Conservation (phyloP, 163 green algal species). For the Scenedesmus sp. region DNA sequence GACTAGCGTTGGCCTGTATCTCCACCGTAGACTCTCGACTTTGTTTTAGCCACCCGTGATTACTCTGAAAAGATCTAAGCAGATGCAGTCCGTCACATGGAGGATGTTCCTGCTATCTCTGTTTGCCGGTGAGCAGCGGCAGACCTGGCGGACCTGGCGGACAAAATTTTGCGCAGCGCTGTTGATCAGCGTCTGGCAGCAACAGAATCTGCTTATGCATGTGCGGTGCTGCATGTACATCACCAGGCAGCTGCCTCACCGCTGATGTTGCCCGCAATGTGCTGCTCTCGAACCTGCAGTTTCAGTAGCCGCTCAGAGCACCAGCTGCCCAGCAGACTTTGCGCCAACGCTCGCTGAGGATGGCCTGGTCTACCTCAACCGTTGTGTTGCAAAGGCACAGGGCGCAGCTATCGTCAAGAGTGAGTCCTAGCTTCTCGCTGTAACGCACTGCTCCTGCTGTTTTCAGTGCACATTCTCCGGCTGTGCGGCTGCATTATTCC, state of each 20-base stretch:
- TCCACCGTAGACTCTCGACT: not conserved
- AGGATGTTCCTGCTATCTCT: not conserved
- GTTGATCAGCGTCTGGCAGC: not conserved
- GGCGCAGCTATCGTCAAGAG: constrained; percentile 1
- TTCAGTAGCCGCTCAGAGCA: not conserved
- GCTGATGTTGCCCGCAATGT: not conserved
- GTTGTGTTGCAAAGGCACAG: constrained; percentile 26
- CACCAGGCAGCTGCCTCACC: not conserved
- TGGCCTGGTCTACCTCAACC: constrained; percentile 39
- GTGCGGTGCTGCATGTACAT: too few relatives aligned
- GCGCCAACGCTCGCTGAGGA: not conserved
- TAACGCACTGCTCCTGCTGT: not conserved
- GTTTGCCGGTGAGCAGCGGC: not conserved
- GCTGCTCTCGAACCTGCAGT: constrained; percentile 12
- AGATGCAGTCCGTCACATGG: not conserved
- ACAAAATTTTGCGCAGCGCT: not conserved
- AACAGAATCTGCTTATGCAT: not conserved
- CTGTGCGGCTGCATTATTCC: not conserved
- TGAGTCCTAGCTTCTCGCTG: not conserved
- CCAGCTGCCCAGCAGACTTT: not conserved
- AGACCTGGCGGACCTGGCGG: not conserved
- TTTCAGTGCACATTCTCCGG: not conserved
- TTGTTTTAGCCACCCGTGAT: too few relatives aligned
- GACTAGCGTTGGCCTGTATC: not conserved
- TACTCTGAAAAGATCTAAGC: too few relatives aligned